Evolutionary conservation across 1,284 basidiomycete genomes (phyloP).

Genomic region (Ustilago tritici): DNA sequence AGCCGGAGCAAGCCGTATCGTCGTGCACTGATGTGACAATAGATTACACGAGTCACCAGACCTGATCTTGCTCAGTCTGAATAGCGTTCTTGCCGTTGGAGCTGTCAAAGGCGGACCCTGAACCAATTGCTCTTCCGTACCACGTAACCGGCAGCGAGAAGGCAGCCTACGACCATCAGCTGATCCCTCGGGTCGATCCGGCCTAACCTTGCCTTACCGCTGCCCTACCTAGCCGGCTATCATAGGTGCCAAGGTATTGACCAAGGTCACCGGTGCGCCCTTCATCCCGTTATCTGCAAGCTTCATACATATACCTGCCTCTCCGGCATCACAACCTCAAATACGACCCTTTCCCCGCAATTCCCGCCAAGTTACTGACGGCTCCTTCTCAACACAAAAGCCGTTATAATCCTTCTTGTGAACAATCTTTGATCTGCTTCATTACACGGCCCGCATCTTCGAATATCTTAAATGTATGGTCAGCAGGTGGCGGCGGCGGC

Average conservation of each 20-base stretch:
- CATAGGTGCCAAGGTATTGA: not conserved
- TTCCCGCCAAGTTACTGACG: not conserved
- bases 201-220: not conserved
- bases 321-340: not conserved
- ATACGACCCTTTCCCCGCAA: slow-evolving; percentile 1
- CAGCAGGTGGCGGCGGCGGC: not conserved
- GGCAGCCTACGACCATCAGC: not conserved
- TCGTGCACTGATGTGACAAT: too few species aligned
- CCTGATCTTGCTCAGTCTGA: not conserved
- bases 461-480: slow-evolving; percentile 10
- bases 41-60: not conserved
- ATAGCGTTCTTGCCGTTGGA: not conserved
- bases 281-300: not conserved
- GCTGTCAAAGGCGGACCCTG: slow-evolving; percentile 6
- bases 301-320: not conserved
- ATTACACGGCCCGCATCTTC: not conserved
- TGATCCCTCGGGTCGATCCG: slow-evolving; percentile 9
- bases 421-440: not conserved
- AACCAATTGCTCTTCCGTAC: not conserved
- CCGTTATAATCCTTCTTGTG: not conserved
- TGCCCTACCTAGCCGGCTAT: not conserved
- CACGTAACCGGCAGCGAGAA: not conserved
- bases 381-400: not conserved
- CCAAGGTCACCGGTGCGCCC: not conserved
- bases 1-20: slow-evolving; percentile 1